A percentile compares a stretch with the other conserved stretches of the same genome.
These are phyloP conservation scores for Clavispora fructus DNA, from an alignment of 805 yeast species.

Conservation along the genomic window DNA sequence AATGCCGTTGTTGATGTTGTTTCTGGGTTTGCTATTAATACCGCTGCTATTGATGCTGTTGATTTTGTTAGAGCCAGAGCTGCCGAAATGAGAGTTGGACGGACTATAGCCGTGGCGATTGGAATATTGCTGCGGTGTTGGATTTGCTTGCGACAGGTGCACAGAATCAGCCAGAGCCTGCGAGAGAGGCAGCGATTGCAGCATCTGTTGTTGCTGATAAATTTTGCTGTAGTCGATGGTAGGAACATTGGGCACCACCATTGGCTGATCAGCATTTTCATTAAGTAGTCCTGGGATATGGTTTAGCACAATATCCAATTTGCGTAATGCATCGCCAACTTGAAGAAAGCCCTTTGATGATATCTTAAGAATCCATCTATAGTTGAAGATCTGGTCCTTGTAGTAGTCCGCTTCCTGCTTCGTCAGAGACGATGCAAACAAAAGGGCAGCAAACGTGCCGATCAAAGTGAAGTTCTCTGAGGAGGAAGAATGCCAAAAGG, in stretches of 20 bases:
- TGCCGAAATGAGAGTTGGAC: neutral
- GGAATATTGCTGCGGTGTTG: neutral
- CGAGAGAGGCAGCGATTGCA: conserved; percentile 3
- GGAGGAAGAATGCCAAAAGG: conserved; percentile 87
- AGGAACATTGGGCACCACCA: conserved; percentile 31
- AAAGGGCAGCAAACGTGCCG: conserved; percentile 81
- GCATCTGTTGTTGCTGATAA: conserved; percentile 11
- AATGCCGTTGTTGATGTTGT: neutral
- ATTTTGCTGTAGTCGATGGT: conserved; percentile 16
- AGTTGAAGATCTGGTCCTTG: conserved; percentile 66
- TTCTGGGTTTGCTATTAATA: neutral
- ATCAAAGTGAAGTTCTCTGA: conserved; percentile 74
- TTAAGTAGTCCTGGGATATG: conserved; percentile 68
- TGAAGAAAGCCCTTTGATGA: conserved; percentile 75
- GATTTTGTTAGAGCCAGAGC: neutral
- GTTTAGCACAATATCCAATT: conserved; percentile 64
- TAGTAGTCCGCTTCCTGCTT: conserved; percentile 61
- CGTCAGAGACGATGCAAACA: conserved; percentile 59
- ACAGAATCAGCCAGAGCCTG: conserved; percentile 1
- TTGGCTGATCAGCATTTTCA: conserved; percentile 33
- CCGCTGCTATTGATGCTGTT: neutral
- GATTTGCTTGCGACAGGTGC: neutral
- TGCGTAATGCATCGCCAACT: conserved; percentile 66
- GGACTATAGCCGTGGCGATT: neutral
- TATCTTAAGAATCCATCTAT: conserved; percentile 69